phyloP scores from a whole-genome alignment of 192 early-diverging fungal genomes.

The Jimgerdemannia lactiflua region DNA sequence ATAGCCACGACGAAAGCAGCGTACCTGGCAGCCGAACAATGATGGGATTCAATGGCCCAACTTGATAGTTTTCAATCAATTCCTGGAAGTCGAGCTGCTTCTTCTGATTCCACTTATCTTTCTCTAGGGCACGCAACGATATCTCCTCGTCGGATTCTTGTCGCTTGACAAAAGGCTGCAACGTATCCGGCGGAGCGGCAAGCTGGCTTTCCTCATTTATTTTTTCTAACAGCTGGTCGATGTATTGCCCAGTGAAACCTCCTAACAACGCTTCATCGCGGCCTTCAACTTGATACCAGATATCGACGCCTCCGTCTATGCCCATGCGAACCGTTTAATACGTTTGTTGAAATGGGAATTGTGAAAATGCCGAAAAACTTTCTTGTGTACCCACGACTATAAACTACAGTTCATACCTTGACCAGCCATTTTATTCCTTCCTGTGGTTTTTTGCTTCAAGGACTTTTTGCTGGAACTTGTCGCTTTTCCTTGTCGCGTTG shows the following conservation, averaged over 20 bases:
- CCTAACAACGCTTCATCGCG: background rate
- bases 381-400: background rate
- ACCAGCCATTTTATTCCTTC: background rate
- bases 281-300: conserved; percentile 9
- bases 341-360: conserved; percentile 4
- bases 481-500: too few relatives aligned
- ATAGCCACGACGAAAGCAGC: background rate
- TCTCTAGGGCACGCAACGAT: background rate
- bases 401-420: background rate
- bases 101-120: background rate
- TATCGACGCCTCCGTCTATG: background rate
- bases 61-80: background rate
- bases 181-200: background rate
- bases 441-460: too few relatives aligned
- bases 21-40: background rate
- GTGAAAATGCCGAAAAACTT: background rate
- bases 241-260: background rate
- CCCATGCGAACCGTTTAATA: background rate
- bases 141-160: background rate
- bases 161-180: conserved; percentile 3
- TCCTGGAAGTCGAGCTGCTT: background rate
- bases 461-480: too few relatives aligned
- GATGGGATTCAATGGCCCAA: background rate
- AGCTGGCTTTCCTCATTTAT: background rate
- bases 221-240: background rate